Evolutionary conservation across 139 green algal genomes (phyloP).

Genomic region (Cymbomonas tetramitiformis): DNA sequence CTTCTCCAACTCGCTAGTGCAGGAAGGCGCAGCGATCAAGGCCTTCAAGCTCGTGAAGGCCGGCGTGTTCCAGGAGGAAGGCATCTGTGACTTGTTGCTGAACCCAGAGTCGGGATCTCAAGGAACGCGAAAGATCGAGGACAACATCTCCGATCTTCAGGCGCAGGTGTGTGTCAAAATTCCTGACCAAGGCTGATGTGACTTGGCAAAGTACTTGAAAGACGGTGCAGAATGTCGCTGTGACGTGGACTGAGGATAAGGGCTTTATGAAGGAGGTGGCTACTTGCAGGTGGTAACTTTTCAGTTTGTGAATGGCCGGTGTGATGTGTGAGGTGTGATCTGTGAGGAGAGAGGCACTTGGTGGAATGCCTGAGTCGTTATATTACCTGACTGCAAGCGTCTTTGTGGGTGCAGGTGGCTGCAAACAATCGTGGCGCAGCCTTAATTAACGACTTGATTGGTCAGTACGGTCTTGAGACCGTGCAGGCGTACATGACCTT

Average conservation of each 20-base stretch:
- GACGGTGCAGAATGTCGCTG: too few relatives aligned
- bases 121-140: constrained; percentile 64
- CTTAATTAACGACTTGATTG: constrained; percentile 71
- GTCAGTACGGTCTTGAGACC: constrained; percentile 52
- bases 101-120: constrained; percentile 36
- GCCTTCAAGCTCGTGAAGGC: constrained; percentile 76
- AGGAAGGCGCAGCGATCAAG: constrained; percentile 86
- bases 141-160: constrained; percentile 85
- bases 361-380: too few relatives aligned
- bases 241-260: too few relatives aligned
- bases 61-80: constrained; percentile 63
- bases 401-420: constrained; percentile 51
- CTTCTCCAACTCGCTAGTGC: constrained; percentile 50
- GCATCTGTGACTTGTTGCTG: constrained; percentile 67
- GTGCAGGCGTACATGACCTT: constrained; percentile 83
- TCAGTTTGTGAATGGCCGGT: too few relatives aligned
- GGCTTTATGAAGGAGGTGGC: too few relatives aligned
- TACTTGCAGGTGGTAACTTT: too few relatives aligned
- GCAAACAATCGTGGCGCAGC: constrained; percentile 81
- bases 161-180: constrained; percentile 91
- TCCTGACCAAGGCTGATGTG: constrained; percentile 68
- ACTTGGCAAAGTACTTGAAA: not conserved
- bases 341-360: too few relatives aligned
- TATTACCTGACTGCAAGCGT: too few relatives aligned
- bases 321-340: too few relatives aligned